A percentile compares a stretch with the other conserved stretches of the same genome.
These are phyloP conservation scores for Ophioceras dolichostomum DNA, from an alignment of 2,329 filamentous ascomycete genomes.

Conservation along the genomic window DNA sequence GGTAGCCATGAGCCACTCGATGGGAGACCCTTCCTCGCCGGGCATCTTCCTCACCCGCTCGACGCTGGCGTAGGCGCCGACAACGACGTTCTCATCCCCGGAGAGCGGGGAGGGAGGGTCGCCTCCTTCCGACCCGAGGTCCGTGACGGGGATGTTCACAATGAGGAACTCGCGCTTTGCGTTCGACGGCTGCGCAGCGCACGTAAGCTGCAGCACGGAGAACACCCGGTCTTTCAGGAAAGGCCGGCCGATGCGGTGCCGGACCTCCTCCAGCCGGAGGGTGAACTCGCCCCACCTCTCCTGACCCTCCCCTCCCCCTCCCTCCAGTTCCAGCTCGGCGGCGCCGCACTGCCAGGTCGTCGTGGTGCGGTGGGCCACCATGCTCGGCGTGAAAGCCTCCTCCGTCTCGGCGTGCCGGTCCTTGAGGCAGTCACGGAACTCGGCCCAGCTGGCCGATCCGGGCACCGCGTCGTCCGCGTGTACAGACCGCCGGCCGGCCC, in stretches of 20 bases:
- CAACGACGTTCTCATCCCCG: constrained; percentile 33
- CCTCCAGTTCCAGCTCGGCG: constrained; percentile 24
- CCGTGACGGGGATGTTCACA: constrained; percentile 41
- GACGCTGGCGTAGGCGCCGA: constrained; percentile 52
- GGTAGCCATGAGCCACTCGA: constrained; percentile 72
- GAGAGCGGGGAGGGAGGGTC: constrained; percentile 15
- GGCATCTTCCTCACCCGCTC: constrained; percentile 42
- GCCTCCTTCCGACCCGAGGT: constrained; percentile 18
- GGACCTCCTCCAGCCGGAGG: constrained; percentile 49
- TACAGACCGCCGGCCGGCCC: constrained; percentile 50
- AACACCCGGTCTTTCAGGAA: constrained; percentile 55
- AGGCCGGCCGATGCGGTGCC: constrained; percentile 44
- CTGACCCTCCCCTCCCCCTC: constrained; percentile 6
- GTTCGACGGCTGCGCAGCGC: constrained; percentile 21
- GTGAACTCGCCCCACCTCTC: constrained; percentile 23
- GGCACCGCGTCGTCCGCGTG: constrained; percentile 38
- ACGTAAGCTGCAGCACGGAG: constrained; percentile 50
- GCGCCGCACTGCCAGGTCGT: constrained; percentile 27
- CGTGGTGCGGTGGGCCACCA: constrained; percentile 19
- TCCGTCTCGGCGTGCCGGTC: constrained; percentile 44
- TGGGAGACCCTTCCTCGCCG: constrained; percentile 18
- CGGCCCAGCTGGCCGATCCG: constrained; percentile 48
- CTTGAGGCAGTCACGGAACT: constrained; percentile 50
- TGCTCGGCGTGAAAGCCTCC: constrained; percentile 42
- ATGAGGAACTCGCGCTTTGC: constrained; percentile 37